Evolutionary conservation across 164 flowering plant species (phyloP).

Genomic region (Nymphaea colorata): DNA sequence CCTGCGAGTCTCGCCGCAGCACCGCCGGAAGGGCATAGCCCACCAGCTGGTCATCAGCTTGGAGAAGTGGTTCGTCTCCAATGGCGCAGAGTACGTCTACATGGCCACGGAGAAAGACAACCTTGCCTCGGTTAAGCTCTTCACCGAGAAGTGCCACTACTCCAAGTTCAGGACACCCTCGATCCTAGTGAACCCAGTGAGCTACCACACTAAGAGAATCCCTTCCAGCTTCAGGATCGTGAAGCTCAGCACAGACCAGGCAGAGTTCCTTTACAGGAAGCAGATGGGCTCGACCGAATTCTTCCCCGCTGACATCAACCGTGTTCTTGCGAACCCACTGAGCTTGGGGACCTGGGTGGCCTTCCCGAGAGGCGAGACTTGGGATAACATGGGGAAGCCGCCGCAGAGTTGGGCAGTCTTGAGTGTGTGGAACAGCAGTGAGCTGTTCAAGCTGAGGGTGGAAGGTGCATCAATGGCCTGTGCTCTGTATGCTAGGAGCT

Average conservation of each 20-base stretch:
- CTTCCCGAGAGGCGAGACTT: conserved; percentile 15
- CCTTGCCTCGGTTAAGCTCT: conserved; percentile 45
- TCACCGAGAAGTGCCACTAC: conserved; percentile 33
- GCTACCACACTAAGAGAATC: conserved; percentile 1
- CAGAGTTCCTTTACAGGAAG: conserved; percentile 33
- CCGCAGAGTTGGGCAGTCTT: conserved; percentile 54
- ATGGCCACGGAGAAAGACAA: conserved; percentile 75
- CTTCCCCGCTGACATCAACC: conserved; percentile 49
- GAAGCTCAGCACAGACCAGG: conserved; percentile 35
- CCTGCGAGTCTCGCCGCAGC: conserved; percentile 42
- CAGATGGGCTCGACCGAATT: conserved; percentile 40
- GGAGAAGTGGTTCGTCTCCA: conserved; percentile 51
- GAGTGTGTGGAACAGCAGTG: conserved; percentile 68
- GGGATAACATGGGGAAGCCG: conserved; percentile 4
- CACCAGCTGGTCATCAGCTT: conserved; percentile 26
- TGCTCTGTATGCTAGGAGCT: conserved; percentile 17
- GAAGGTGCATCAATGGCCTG: conserved; percentile 30
- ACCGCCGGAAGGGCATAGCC: conserved; percentile 47
- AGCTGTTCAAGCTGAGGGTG: conserved; percentile 44
- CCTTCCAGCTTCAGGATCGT: conserved; percentile 18
- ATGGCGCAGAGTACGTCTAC: conserved; percentile 46
- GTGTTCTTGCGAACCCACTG: conserved; percentile 31
- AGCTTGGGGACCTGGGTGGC: conserved; percentile 74
- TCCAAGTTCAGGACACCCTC: conserved; percentile 38
- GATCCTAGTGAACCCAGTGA: conserved; percentile 48